Percentiles rank a stretch among this genome's conserved stretches.
Evolutionary conservation across 495 filamentous ascomycete species (phyloP).

Genomic region (Aspergillus heteromorphus): DNA sequence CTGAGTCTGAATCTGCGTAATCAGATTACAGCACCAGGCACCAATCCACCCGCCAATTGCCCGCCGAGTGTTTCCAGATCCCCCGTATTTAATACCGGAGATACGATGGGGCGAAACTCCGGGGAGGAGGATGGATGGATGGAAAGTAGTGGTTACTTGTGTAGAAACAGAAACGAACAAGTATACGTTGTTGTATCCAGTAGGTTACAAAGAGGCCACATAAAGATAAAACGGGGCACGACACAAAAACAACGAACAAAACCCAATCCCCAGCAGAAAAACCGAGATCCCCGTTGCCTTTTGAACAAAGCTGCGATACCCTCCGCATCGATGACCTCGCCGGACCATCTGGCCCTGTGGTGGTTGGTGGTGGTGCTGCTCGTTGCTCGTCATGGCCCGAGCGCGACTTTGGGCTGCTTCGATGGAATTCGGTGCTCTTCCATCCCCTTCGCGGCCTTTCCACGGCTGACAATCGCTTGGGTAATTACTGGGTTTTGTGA

Average conservation of each 20-base stretch:
- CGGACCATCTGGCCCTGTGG: no score
- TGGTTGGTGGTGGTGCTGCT: slow-evolving; percentile 14
- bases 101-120: slow-evolving; percentile 12
- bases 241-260: no score
- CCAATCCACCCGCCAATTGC: slow-evolving; percentile 6
- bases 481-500: not conserved
- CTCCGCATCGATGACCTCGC: slow-evolving; percentile 1
- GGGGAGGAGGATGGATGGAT: not conserved
- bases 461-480: not conserved
- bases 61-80: slow-evolving; percentile 8
- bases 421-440: slow-evolving; percentile 31
- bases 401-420: slow-evolving; percentile 23
- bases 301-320: slow-evolving; percentile 8
- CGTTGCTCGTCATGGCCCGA: slow-evolving; percentile 28
- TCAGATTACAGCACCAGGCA: slow-evolving; percentile 19
- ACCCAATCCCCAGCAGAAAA: no score
- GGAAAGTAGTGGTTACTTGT: no score
- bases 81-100: slow-evolving; percentile 13
- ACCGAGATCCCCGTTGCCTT: slow-evolving; percentile 3
- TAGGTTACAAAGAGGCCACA: not conserved
- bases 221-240: not conserved
- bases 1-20: slow-evolving; percentile 1
- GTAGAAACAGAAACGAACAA: no score
- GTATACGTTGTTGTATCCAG: no score
- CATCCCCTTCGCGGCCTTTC: slow-evolving; percentile 28